phyloP scores from a whole-genome alignment of 805 yeast genomes.

The Starmerella powellii region DNA sequence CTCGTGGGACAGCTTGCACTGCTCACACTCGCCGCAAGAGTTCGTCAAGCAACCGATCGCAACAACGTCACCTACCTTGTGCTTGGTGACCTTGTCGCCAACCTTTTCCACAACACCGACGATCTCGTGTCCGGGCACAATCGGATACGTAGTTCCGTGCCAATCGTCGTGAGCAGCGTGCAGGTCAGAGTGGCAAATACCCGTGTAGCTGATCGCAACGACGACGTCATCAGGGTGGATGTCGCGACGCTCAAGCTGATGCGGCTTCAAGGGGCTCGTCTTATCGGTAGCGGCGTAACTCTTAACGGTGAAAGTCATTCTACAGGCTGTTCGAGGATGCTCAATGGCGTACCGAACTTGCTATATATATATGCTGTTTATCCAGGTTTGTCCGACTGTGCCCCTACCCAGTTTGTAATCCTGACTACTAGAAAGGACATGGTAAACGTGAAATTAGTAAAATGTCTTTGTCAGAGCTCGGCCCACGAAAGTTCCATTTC shows the following conservation, averaged over 20 bases:
- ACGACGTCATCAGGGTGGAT: conserved; percentile 26
- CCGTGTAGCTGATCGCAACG: conserved; percentile 22
- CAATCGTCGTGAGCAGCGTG: conserved; percentile 43
- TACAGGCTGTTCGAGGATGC: too few species aligned
- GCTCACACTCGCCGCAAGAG: conserved; percentile 49
- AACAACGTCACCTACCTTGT: conserved; percentile 59
- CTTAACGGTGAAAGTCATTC: conserved; percentile 14
- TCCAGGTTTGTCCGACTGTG: too few species aligned
- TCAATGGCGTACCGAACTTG: too few species aligned
- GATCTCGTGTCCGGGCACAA: conserved; percentile 41
- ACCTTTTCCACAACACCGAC: conserved; percentile 32
- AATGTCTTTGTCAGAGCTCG: too few species aligned
- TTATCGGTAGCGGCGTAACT: conserved; percentile 12
- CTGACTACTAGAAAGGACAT: too few species aligned
- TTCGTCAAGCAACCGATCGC: conserved; percentile 65
- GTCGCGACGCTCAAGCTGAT: conserved; percentile 18
- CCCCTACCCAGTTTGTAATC: too few species aligned
- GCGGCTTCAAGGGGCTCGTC: conserved; percentile 4
- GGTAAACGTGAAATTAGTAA: too few species aligned
- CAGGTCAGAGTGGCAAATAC: conserved; percentile 47
- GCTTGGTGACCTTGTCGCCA: conserved; percentile 42
- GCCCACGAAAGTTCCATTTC: too few species aligned
- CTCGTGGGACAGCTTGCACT: conserved; percentile 46
- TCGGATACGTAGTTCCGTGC: conserved; percentile 32
- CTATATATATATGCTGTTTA: too few species aligned